Base-by-base conservation (phyloP, 768 basidiomycete genomes). In the Filobasidium floriforme region DNA sequence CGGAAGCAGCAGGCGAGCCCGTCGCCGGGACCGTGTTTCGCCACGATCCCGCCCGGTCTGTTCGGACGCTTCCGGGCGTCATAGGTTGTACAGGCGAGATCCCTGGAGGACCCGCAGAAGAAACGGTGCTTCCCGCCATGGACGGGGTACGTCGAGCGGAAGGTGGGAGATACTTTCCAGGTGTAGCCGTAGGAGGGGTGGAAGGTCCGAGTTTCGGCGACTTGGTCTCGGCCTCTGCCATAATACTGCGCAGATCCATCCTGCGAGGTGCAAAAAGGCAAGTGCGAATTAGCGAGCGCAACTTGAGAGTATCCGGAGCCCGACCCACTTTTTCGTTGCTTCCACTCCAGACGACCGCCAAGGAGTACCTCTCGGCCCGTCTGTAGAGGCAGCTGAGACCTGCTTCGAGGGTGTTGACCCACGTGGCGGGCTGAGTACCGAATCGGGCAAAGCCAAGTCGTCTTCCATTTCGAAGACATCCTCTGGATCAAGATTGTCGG, bases 381-480 rank as follows among this genome's bases (percentile, higher is more conserved):
- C 62, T 41, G 72, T 46, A 29, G 66, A n/a, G 14, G 57, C 41
- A 40, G 65, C 65, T n/a, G 70, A 61, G 15, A 40, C 12, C 22
- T 74, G 57, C 37, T 71, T 70, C 9, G 76, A 55, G 26, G 75
- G 72, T 14, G 46, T 49, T 12, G 18, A 15, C 7, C 79, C 71
- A 46, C 68, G 73, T 9, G 71, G 63, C 1, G 71, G 69, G 37
- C 71, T 71, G 26, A 69, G 67, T 2, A 69, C 68, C 10, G 66
- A 54, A 12, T 75, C 59, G 7, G 77, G 77, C 1, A 79, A 73
- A 10, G 72, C 69, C n/a, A 68, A 28, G 29, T 85, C 86, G 60
- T 89, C 89, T 72, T 93, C 92, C 90, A 93, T 92, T 7, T 81
- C 74, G 72, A 94, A 92, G 37, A 92, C 82, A 60, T 89, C 91